Evolutionary conservation across 768 basidiomycete species (phyloP).

Genomic region (Xerocomellus amylosporus): DNA sequence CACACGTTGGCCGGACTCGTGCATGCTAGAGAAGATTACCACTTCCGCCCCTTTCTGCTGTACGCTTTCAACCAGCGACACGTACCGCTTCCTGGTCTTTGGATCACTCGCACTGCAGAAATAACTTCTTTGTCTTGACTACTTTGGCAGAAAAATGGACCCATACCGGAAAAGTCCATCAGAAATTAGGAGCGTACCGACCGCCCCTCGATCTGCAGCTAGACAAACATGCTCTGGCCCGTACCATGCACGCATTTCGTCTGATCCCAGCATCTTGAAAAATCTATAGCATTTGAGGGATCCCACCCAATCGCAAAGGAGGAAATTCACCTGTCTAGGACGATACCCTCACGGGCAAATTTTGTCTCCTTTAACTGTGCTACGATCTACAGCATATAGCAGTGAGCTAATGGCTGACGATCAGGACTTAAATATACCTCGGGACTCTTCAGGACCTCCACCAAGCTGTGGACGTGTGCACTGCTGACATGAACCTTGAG

Average conservation of each 20-base stretch:
- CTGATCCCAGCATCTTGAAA: slow-evolving; percentile 94
- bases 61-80: slow-evolving; percentile 84
- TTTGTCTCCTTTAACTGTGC: slow-evolving; percentile 89
- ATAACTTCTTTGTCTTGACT: not conserved
- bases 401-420: not conserved
- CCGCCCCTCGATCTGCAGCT: slow-evolving; percentile 89
- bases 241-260: slow-evolving; percentile 98
- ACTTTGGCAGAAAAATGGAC: not conserved
- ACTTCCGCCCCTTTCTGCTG: slow-evolving; percentile 89
- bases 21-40: slow-evolving; percentile 98
- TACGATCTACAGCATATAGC: slow-evolving; percentile 48
- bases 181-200: slow-evolving; percentile 91
- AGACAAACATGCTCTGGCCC: slow-evolving; percentile 91
- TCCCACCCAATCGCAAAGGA: not conserved
- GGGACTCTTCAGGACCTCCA: slow-evolving; percentile 92
- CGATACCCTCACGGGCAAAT: slow-evolving; percentile 89
- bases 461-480: slow-evolving; percentile 92
- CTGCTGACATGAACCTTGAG: slow-evolving; percentile 90
- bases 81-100: slow-evolving; percentile 74
- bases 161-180: slow-evolving; percentile 88
- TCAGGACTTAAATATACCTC: slow-evolving; percentile 55
- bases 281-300: slow-evolving; percentile 53
- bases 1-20: slow-evolving; percentile 97
- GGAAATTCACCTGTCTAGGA: slow-evolving; percentile 72
- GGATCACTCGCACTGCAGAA: slow-evolving; percentile 73